Base-by-base conservation (phyloP, 129 eudicot species). In the Lactuca saligna region DNA sequence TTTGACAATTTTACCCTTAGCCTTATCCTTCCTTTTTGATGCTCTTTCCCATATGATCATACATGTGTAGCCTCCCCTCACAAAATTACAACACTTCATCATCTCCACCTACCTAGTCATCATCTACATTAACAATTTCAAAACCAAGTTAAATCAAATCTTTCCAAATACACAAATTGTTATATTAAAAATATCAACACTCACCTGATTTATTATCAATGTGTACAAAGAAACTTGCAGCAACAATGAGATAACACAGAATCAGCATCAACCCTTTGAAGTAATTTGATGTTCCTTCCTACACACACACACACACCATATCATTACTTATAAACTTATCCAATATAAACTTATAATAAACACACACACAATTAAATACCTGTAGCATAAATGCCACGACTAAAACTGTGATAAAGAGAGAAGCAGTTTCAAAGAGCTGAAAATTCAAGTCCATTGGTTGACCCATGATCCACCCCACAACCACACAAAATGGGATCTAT, bases 341-440 rank as follows among this genome's bases (percentile, higher is more conserved):
- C 12, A 2, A 57, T 20, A 54, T 65, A 4, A 46, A 46, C 1
- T 46, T 12, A 12, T 10, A 2, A 57, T 9, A 17, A 46, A 34
- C 70, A 44, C 71, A 20, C 66, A 34, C 41, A n/a, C 35, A 65
- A 70, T 14, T 34, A 76, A 15, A 67, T 70, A 91, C 97, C 97
- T 91, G 97, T 64, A 91, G 80, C 97, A 91, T 88, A 74, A 91
- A 91, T 72, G 97, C 96, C 67, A 91, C 97, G 11, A 91, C 97
- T 35, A 91, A 68, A 29, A 91, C 97, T 6, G 96, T 86, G 72
- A 91, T 88, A 70, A 91, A 91, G 31, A 91, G 96, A 6, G 96
- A 83, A 32, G 97, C 97, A 37, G 97, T 91, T 83, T 88, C 97
- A 75, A 91, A 91, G 59, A 88, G 94, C 65, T 88, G 94, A 70